Evolutionary conservation across 306 rosid species (phyloP).

Genomic region (Dryas alaskensis): DNA sequence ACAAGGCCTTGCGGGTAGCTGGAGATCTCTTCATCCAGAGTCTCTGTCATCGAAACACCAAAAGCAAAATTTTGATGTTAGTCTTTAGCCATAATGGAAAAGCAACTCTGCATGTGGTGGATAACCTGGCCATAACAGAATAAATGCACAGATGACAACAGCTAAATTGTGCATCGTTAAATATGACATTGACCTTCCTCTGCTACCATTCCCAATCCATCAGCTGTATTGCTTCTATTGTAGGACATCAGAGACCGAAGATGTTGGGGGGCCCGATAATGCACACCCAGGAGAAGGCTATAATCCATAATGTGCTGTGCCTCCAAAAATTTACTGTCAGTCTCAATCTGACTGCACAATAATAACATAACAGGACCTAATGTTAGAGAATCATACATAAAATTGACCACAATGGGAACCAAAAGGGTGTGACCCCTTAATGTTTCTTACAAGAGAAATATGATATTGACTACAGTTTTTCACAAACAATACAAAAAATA

Average conservation of each 20-base stretch:
- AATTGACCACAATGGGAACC: neutral
- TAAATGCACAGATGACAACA: neutral
- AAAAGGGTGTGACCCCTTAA: neutral
- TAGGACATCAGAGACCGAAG: slow-evolving; percentile 43
- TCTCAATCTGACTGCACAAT: slow-evolving; percentile 79
- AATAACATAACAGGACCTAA: slow-evolving; percentile 5
- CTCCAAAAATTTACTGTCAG: slow-evolving; percentile 86
- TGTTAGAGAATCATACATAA: neutral
- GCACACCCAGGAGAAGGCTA: slow-evolving; percentile 95
- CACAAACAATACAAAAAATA: neutral
- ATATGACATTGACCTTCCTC: slow-evolving; percentile 65
- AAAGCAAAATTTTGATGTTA: slow-evolving; percentile 13
- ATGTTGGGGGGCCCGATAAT: slow-evolving; percentile 94
- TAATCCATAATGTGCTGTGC: slow-evolving; percentile 93
- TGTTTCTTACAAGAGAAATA: neutral
- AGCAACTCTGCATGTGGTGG: neutral
- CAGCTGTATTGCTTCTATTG: slow-evolving; percentile 48
- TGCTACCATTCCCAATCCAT: slow-evolving; percentile 78
- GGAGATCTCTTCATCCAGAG: slow-evolving; percentile 73
- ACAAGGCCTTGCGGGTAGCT: slow-evolving; percentile 93
- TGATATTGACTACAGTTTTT: neutral
- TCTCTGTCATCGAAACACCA: slow-evolving; percentile 55
- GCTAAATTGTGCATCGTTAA: neutral
- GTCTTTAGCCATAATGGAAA: slow-evolving; percentile 1
- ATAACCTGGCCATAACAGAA: neutral